Base-by-base conservation (phyloP, 768 basidiomycete species). In the Leccinum sublutescens region DNA sequence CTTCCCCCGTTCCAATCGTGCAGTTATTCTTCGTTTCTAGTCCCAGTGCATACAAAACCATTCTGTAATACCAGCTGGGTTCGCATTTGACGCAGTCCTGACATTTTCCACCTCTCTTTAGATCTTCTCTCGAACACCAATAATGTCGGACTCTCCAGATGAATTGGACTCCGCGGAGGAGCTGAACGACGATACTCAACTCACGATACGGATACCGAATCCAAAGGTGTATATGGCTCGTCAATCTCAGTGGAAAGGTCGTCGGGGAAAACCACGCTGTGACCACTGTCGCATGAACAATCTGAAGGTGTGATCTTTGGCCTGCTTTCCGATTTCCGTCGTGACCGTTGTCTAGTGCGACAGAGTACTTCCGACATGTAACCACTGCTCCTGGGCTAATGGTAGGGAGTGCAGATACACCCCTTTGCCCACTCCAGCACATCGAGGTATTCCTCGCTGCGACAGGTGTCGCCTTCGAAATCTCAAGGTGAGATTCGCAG, bases 181-280 rank as follows among this genome's bases (percentile, higher is more conserved):
- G 57, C 63, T 68, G 57, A 73, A 74, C 58, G 82, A 80, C 70
- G 82, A 83, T 67, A 76, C 75, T 52, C 82, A 81, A 60, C 77
- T 87, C 64, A 85, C 80, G 50, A 86, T 87, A 65, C 79, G 82
- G 59, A 87, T 88, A 63, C 86, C 86, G 3, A 87, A 86, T 66
- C 82, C 84, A 36, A 85, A 83, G 75, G 78, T 83, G 54, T 87
- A 82, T 71, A 81, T 84, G 82, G 84, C 81, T 66, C 84, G 82
- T 60, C 85, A 85, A 70, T 88, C 86, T 45, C 84, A 85, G 57
- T 89, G 87, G 87, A 86, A 87, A 62, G 86, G 87, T 58, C 81
- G 86, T 59, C 79, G 87, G 74, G 87, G 87, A 54, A 89, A 89
- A 67, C 86, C 87, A 63, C 79, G 87, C 52, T 89, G 87, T 66